These are phyloP conservation scores for Guyanaporus albipodus DNA, from an alignment of 768 basidiomycete species.

Conservation along the genomic window DNA sequence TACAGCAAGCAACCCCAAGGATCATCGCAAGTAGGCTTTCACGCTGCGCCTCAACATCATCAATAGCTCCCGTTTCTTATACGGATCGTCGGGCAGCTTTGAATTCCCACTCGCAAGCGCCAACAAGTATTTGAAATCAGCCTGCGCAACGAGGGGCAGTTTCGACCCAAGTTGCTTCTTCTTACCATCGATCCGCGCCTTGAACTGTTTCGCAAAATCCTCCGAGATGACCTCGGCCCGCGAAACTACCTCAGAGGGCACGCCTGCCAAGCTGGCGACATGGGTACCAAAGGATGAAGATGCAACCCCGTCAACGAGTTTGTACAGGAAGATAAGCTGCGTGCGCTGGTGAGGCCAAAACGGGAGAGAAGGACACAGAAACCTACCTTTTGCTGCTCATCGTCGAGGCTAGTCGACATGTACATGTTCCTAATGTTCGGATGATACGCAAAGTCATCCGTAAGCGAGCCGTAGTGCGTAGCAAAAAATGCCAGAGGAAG, in stretches of 20 bases:
- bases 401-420: constrained; percentile 93
- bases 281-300: constrained; percentile 90
- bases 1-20: constrained; percentile 6
- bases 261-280: constrained; percentile 92
- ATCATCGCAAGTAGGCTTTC: constrained; percentile 23
- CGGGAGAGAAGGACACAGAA: background rate
- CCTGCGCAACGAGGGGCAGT: constrained; percentile 78
- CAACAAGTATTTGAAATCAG: constrained; percentile 83
- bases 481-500: constrained; percentile 93
- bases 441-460: constrained; percentile 90
- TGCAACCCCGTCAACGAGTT: constrained; percentile 85
- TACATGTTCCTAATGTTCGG: constrained; percentile 93
- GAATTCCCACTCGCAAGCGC: constrained; percentile 53
- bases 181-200: constrained; percentile 66
- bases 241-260: constrained; percentile 78
- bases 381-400: constrained; percentile 80
- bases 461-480: constrained; percentile 94
- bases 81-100: constrained; percentile 50
- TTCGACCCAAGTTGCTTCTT: constrained; percentile 46
- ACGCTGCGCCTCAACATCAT: constrained; percentile 47
- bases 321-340: constrained; percentile 92
- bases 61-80: constrained; percentile 51
- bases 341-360: background rate
- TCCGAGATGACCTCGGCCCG: constrained; percentile 85
- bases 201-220: constrained; percentile 86